Evolutionary conservation across 495 filamentous ascomycete species (phyloP).

Genomic region (Hypoxylon trugodes): DNA sequence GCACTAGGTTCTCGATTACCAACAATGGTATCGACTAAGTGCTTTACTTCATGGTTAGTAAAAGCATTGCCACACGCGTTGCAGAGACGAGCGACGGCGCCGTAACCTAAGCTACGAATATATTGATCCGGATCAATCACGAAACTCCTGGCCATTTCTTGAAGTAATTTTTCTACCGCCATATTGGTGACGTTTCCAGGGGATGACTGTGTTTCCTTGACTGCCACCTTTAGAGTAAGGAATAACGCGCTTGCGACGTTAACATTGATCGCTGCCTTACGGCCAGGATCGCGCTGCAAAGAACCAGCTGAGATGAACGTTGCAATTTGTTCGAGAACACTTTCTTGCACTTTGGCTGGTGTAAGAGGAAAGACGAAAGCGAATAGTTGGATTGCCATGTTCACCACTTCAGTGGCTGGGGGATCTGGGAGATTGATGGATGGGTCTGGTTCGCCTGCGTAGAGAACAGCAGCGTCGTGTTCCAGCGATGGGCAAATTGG

Average conservation of each 20-base stretch:
- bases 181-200: constrained; percentile 76
- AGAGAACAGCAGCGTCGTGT: constrained; percentile 86
- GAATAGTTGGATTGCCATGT: constrained; percentile 91
- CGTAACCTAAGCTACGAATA: constrained; percentile 83
- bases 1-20: constrained; percentile 91
- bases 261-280: constrained; percentile 87
- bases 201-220: constrained; percentile 76
- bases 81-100: constrained; percentile 89
- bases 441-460: constrained; percentile 62
- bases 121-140: constrained; percentile 83
- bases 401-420: constrained; percentile 90
- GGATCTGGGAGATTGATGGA: constrained; percentile 71
- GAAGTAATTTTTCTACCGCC: constrained; percentile 85
- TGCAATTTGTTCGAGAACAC: constrained; percentile 89
- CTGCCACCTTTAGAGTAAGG: constrained; percentile 81
- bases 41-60: constrained; percentile 88
- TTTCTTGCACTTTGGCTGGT: constrained; percentile 90
- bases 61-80: constrained; percentile 87
- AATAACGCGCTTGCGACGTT: constrained; percentile 88
- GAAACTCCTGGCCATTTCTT: constrained; percentile 83
- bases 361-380: constrained; percentile 89
- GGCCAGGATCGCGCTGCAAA: constrained; percentile 84
- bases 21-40: constrained; percentile 92
- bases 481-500: constrained; percentile 86
- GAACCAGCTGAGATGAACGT: constrained; percentile 81